phyloP scores from a whole-genome alignment of 2,329 filamentous ascomycete species.

The Epicoccum sorghinum region DNA sequence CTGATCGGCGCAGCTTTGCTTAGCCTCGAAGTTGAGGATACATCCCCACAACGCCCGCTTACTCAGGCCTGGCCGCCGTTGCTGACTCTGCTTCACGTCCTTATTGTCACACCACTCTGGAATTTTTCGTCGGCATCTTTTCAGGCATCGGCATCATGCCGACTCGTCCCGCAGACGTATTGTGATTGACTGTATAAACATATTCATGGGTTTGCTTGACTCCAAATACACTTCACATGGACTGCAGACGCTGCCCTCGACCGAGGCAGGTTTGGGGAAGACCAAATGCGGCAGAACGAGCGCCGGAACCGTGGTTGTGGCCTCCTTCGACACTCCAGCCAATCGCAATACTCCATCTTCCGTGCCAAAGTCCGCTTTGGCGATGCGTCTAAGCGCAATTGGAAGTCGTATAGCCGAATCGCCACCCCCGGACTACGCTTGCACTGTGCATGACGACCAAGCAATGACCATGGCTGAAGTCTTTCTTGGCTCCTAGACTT shows the following conservation, averaged over 20 bases:
- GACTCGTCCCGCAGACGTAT: not conserved
- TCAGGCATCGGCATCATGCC: slow-evolving; percentile 15
- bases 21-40: slow-evolving; percentile 11
- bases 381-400: not conserved
- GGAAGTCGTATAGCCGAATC: slow-evolving; percentile 3
- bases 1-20: slow-evolving; percentile 9
- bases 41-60: slow-evolving; percentile 13
- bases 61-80: slow-evolving; percentile 11
- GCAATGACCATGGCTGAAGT: not conserved
- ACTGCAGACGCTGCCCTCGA: not conserved
- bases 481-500: not conserved
- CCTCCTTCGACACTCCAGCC: not conserved
- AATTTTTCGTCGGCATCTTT: slow-evolving; percentile 10
- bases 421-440: slow-evolving; percentile 6
- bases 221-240: not conserved
- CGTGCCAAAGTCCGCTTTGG: not conserved
- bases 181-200: not conserved
- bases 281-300: slow-evolving; percentile 15
- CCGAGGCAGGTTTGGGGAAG: slow-evolving; percentile 5
- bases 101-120: slow-evolving; percentile 13
- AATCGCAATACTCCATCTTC: not conserved
- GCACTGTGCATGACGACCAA: not conserved
- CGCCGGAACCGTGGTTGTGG: slow-evolving; percentile 6
- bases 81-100: slow-evolving; percentile 11
- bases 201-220: too few species aligned